Percentiles rank a stretch among this genome's conserved stretches.
These are phyloP conservation scores for Vitis riparia DNA, from an alignment of 164 flowering plant genomes.

Conservation along the genomic window DNA sequence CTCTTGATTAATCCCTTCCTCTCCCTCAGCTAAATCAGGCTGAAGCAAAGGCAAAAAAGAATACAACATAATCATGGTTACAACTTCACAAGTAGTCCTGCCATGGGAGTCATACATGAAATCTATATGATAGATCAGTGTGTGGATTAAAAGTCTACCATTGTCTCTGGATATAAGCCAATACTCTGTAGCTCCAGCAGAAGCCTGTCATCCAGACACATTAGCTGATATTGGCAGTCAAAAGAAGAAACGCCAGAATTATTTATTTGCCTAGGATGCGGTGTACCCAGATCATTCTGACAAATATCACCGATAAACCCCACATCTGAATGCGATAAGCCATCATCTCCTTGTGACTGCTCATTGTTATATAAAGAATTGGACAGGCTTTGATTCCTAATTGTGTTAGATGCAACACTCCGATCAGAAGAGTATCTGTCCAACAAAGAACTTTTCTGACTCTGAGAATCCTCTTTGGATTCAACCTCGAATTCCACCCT, in stretches of 20 bases:
- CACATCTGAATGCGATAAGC: slow-evolving; percentile 29
- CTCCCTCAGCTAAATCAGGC: slow-evolving; percentile 47
- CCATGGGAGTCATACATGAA: not conserved
- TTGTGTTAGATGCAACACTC: slow-evolving; percentile 22
- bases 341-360: slow-evolving; percentile 34
- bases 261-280: slow-evolving; percentile 16
- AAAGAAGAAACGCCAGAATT: slow-evolving; percentile 10
- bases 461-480: slow-evolving; percentile 26
- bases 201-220: slow-evolving; percentile 37
- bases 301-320: slow-evolving; percentile 26
- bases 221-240: slow-evolving; percentile 29
- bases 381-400: slow-evolving; percentile 18
- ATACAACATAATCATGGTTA: not conserved
- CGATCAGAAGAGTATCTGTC: slow-evolving; percentile 27
- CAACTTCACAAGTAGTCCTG: not conserved
- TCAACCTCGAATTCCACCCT: slow-evolving; percentile 42
- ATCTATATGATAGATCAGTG: not conserved
- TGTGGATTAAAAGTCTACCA: slow-evolving; percentile 21
- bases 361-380: slow-evolving; percentile 23
- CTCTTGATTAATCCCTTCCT: slow-evolving; percentile 29
- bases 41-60: slow-evolving; percentile 13
- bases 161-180: slow-evolving; percentile 35
- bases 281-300: slow-evolving; percentile 22
- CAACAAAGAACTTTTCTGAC: slow-evolving; percentile 16
- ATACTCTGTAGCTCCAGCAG: slow-evolving; percentile 40